Evolutionary conservation across 768 basidiomycete species (phyloP).

Genomic region (Hortiboletus campestris): DNA sequence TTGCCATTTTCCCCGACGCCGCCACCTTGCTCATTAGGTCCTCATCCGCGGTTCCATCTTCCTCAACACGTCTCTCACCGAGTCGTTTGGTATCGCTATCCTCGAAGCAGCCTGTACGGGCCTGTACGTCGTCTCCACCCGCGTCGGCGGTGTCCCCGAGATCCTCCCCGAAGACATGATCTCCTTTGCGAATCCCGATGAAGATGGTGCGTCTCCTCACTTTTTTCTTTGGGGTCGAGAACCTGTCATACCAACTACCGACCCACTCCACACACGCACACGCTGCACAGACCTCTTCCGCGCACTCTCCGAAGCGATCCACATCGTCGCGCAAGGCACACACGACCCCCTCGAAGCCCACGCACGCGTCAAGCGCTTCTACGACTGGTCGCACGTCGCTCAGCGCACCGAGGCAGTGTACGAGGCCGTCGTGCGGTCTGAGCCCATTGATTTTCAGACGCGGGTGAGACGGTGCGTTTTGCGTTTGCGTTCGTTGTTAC

Average conservation of each 20-base stretch:
- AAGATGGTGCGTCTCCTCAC: constrained; percentile 64
- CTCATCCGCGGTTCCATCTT: constrained; percentile 85
- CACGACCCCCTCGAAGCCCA: constrained; percentile 81
- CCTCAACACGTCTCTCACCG: constrained; percentile 93
- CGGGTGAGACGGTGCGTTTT: constrained; percentile 66
- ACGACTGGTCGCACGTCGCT: constrained; percentile 82
- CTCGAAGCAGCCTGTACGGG: constrained; percentile 96
- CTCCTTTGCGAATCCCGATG: constrained; percentile 90
- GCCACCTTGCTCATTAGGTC: constrained; percentile 48
- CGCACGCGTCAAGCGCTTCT: constrained; percentile 75
- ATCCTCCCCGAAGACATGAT: constrained; percentile 94
- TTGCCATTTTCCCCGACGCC: background rate
- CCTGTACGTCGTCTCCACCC: constrained; percentile 89
- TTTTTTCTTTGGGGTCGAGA: no score
- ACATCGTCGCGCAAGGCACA: constrained; percentile 58
- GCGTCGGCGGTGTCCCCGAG: constrained; percentile 94
- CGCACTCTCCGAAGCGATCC: constrained; percentile 79
- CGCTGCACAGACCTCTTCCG: constrained; percentile 68
- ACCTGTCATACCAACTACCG: no score
- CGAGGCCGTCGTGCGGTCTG: constrained; percentile 55
- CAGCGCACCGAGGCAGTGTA: constrained; percentile 85
- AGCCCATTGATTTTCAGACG: constrained; percentile 70
- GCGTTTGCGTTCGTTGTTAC: background rate
- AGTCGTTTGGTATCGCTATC: constrained; percentile 96
- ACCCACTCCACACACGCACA: background rate